Evolutionary conservation across 2,329 filamentous ascomycete genomes (phyloP).

Genomic region (Biscogniauxia marginata): DNA sequence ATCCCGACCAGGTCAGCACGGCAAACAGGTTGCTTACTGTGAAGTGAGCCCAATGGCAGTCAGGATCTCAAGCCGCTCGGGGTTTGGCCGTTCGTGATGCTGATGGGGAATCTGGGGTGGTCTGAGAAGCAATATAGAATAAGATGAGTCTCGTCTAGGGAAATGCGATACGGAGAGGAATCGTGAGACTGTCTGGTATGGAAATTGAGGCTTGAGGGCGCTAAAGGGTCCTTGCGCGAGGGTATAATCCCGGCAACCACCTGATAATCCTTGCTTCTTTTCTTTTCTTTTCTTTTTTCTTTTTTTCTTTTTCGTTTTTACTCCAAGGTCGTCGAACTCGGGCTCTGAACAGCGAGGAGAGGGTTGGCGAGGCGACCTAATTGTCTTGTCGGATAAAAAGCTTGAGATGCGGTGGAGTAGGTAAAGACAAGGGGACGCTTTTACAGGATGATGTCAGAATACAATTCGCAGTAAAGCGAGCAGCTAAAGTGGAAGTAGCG

Average conservation of each 20-base stretch:
- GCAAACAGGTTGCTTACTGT: not conserved
- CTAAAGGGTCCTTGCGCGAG: not conserved
- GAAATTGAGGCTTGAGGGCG: not conserved
- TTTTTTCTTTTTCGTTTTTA: not conserved
- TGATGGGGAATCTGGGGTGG: not conserved
- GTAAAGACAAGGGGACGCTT: not conserved
- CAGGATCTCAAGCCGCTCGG: not conserved
- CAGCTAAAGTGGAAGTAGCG: no score
- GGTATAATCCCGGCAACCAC: not conserved
- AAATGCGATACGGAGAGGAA: not conserved
- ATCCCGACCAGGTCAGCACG: not conserved
- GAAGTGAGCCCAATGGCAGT: not conserved
- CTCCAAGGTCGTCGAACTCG: not conserved
- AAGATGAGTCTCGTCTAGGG: not conserved
- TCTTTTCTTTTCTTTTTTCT: not conserved
- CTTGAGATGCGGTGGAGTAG: not conserved
- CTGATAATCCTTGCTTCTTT: not conserved
- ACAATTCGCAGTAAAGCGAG: no score
- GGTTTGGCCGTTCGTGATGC: not conserved
- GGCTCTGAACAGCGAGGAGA: not conserved
- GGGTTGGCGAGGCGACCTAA: not conserved
- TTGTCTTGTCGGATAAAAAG: not conserved
- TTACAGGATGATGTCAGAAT: not conserved
- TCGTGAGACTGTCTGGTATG: not conserved
- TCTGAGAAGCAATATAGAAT: not conserved